Base-by-base conservation (phyloP, 768 basidiomycete species). In the Cubamyces lactineus region DNA sequence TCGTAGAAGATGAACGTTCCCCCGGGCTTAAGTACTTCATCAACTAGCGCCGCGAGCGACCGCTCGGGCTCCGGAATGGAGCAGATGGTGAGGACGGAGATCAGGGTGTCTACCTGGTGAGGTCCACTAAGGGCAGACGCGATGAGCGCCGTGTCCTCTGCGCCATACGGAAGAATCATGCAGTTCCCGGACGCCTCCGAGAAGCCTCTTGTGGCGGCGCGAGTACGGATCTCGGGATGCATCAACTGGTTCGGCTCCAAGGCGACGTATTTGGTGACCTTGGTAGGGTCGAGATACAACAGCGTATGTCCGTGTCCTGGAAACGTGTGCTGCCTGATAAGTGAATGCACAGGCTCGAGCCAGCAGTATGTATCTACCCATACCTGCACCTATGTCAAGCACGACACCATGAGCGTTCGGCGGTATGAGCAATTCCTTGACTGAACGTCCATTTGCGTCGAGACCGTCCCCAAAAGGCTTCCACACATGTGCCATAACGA, bases 311-410 rank as follows among this genome's bases (percentile, higher is more conserved):
- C 90, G 59, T 83, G 77, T 0, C 86, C 89, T 89, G 34, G 19
- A 26, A 30, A 34, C 5, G 28, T 42, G 53, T 5, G 45, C 16
- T 30, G 17, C 34, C 47, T 16, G 21, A 19, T 19, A 42, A 13
- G 48, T 16, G 17, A 49, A 12, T 21, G 19, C 19, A 9, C 5
- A 9, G 34, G 9, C 9, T 11, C 34, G 34, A 34, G 34, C 34
- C 34, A 34, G 34, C 34, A 6, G 9, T 12, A 46, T 19, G 9
- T 1, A 3, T 60, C 42, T 24, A 15, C 28, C 13, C 17, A 15
- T 59, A 86, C 88, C 88, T 67, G 88, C 87, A 3, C 88, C 88
- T 16, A 89, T 59, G 60, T 91, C 89, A 23, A 91, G 78, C 0
- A 91, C 85, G 2, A 82, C 75, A 1, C 89, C 89, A 9, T 73